phyloP scores from a whole-genome alignment of 805 yeast genomes.

The Ascoidea tarda region DNA sequence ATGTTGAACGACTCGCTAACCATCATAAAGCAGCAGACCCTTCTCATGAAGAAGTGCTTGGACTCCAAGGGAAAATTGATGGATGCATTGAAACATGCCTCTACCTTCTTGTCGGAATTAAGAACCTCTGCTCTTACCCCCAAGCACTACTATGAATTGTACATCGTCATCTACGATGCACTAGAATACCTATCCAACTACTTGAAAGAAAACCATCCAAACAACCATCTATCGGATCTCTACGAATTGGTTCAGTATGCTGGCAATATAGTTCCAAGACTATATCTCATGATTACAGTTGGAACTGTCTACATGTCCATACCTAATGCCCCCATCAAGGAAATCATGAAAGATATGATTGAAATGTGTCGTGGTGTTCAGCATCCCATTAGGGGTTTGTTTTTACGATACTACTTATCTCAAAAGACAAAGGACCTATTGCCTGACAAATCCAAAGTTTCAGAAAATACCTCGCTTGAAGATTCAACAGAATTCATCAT shows the following conservation, averaged over 20 bases:
- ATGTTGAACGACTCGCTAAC: slow-evolving; percentile 29
- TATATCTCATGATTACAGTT: slow-evolving; percentile 89
- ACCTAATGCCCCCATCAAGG: slow-evolving; percentile 67
- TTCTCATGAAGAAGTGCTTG: slow-evolving; percentile 63
- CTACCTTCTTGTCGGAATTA: slow-evolving; percentile 68
- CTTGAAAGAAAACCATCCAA: slow-evolving; percentile 52
- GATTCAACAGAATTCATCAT: slow-evolving; percentile 70
- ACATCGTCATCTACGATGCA: slow-evolving; percentile 74
- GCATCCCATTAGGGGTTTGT: slow-evolving; percentile 85
- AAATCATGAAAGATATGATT: slow-evolving; percentile 87
- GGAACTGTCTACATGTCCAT: slow-evolving; percentile 80
- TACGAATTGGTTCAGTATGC: slow-evolving; percentile 94
- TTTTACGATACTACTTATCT: slow-evolving; percentile 75
- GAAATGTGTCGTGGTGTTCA: slow-evolving; percentile 98
- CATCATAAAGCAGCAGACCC: slow-evolving; percentile 55
- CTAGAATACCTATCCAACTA: slow-evolving; percentile 52
- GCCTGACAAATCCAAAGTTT: slow-evolving; percentile 10
- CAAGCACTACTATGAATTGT: slow-evolving; percentile 85
- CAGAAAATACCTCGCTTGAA: slow-evolving; percentile 16
- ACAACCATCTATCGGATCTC: slow-evolving; percentile 66
- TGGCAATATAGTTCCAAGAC: slow-evolving; percentile 82
- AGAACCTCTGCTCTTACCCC: slow-evolving; percentile 69
- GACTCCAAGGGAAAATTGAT: slow-evolving; percentile 56
- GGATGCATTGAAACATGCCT: slow-evolving; percentile 81
- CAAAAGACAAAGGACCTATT: slow-evolving; percentile 53